A percentile compares a stretch with the other conserved stretches of the same genome.
phyloP scores from a whole-genome alignment of 2,329 filamentous ascomycete genomes.

The Cryphonectria radicalis region DNA sequence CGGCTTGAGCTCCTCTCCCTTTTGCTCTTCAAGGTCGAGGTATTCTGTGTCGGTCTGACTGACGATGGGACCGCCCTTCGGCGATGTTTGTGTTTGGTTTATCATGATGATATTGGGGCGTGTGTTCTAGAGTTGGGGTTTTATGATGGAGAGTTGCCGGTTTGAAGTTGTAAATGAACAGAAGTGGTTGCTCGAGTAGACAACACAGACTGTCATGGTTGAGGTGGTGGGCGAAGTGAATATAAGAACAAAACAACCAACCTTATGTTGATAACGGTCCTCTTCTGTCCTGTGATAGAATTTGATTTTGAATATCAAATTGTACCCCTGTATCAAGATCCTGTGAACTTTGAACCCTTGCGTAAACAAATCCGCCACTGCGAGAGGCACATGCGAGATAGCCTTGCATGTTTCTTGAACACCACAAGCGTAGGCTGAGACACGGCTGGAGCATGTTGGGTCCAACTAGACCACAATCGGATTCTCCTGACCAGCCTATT shows the following conservation, averaged over 20 bases:
- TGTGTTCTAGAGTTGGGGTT: not conserved
- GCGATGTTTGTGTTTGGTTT: not conserved
- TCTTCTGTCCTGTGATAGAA: not conserved
- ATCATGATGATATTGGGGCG: not conserved
- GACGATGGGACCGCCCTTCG: not conserved
- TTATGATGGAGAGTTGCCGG: not conserved
- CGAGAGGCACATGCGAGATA: not conserved
- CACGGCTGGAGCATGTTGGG: not conserved
- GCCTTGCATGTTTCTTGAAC: not conserved
- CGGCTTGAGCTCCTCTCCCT: not conserved
- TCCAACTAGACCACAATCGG: not conserved
- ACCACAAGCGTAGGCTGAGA: not conserved
- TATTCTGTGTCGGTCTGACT: not conserved
- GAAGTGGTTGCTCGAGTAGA: not conserved
- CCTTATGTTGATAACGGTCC: not conserved
- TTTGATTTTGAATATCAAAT: not conserved
- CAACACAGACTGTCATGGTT: not conserved
- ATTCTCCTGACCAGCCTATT: not conserved
- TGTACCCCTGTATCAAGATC: not conserved
- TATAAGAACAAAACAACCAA: not conserved
- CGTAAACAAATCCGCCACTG: not conserved
- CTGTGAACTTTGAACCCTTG: not conserved
- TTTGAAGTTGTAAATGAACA: not conserved
- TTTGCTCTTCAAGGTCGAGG: slow-evolving; percentile 4
- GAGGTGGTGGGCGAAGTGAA: not conserved